These are phyloP conservation scores for Candida sithepensis DNA, from an alignment of 805 yeast species.

Conservation along the genomic window DNA sequence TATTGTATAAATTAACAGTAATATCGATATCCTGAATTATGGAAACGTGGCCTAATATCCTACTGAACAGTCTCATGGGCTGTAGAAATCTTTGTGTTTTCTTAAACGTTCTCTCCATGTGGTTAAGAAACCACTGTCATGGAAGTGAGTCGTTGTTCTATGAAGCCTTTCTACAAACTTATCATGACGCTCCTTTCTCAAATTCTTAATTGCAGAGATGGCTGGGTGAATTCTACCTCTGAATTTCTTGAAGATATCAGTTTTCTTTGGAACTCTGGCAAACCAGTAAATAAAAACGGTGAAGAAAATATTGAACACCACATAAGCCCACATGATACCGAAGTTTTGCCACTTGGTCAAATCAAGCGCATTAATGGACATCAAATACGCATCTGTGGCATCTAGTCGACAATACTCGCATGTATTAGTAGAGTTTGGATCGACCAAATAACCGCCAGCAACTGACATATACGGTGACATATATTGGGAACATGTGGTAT, in stretches of 20 bases:
- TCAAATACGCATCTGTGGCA: constrained; percentile 45
- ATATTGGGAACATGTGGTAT: constrained; percentile 53
- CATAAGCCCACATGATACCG: constrained; percentile 47
- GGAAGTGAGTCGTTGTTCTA: not conserved
- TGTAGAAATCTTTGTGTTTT: constrained; percentile 5
- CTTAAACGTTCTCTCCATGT: constrained; percentile 7
- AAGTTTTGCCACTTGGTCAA: constrained; percentile 55
- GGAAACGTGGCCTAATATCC: too few relatives aligned
- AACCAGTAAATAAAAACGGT: constrained; percentile 7
- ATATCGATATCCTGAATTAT: too few relatives aligned
- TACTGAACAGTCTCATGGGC: too few relatives aligned
- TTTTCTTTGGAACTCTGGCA: constrained; percentile 4
- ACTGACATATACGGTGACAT: constrained; percentile 34
- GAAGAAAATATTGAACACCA: constrained; percentile 35
- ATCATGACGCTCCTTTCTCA: not conserved
- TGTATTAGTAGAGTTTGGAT: constrained; percentile 38
- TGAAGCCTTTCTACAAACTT: constrained; percentile 1
- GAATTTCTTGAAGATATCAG: constrained; percentile 6
- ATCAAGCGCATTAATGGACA: constrained; percentile 36
- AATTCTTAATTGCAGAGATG: not conserved
- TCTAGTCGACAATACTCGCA: constrained; percentile 60
- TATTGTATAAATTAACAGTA: too few relatives aligned
- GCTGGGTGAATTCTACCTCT: constrained; percentile 1
- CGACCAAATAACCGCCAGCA: constrained; percentile 44
- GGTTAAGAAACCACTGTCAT: constrained; percentile 8